A percentile compares a stretch with the other conserved stretches of the same genome.
Conservation (phyloP, 495 filamentous ascomycete genomes). For the Xylaria palmicola region DNA sequence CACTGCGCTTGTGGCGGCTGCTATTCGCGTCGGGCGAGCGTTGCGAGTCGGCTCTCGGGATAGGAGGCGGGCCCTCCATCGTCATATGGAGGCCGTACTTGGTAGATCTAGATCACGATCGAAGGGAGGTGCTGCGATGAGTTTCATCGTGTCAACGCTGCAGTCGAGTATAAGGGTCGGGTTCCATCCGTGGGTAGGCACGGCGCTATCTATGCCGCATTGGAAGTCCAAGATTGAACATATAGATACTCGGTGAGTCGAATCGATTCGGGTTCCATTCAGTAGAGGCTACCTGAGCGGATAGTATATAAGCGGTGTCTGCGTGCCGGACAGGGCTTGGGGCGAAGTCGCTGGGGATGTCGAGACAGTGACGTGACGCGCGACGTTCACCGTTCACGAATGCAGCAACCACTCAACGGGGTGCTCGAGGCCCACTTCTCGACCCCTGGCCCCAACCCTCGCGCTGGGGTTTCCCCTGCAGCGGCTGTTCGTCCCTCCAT, state of each 20-base stretch:
- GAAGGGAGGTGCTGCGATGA: constrained; percentile 12
- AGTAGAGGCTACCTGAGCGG: no score
- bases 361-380: not conserved
- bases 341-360: not conserved
- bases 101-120: constrained; percentile 19
- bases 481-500: not conserved
- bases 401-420: no score
- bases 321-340: no score
- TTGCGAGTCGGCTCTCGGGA: constrained; percentile 18
- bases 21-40: constrained; percentile 20
- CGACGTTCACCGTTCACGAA: no score
- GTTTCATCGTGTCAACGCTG: constrained; percentile 22
- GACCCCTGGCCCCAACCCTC: not conserved
- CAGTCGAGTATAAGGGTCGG: constrained; percentile 8
- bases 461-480: constrained; percentile 7
- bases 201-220: not conserved
- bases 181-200: not conserved
- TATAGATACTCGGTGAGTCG: no score
- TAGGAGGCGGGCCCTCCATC: constrained; percentile 26
- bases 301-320: no score
- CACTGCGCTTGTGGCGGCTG: constrained; percentile 58
- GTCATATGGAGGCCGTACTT: constrained; percentile 11
- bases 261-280: no score
- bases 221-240: no score
- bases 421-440: no score